phyloP scores from a whole-genome alignment of 225 moss, liverwort and hornwort species.

The Pleurozium schreberi region DNA sequence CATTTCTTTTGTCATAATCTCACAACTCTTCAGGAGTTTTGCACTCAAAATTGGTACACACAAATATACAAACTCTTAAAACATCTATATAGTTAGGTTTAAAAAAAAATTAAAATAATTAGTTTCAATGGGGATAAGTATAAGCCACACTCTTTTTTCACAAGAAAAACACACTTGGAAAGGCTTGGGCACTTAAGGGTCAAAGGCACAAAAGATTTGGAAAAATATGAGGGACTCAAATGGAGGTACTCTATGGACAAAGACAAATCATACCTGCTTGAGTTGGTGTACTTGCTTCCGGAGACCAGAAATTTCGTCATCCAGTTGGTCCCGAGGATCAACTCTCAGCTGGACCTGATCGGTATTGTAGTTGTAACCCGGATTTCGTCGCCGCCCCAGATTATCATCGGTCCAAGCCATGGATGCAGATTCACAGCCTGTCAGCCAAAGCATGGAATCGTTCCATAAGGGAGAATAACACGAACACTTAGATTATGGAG shows the following conservation, averaged over 20 bases:
- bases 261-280: slow-evolving; percentile 26
- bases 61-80: too few species aligned
- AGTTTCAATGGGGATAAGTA: too few species aligned
- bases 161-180: too few species aligned
- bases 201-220: too few species aligned
- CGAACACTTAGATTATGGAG: neutral
- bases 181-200: too few species aligned
- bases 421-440: neutral
- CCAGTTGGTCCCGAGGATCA: slow-evolving; percentile 69
- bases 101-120: too few species aligned
- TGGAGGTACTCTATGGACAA: neutral
- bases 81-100: too few species aligned
- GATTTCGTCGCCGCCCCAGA: slow-evolving; percentile 25
- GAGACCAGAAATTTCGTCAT: slow-evolving; percentile 51
- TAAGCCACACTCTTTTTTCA: too few species aligned
- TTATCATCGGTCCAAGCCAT: slow-evolving; percentile 44
- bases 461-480: neutral
- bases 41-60: too few species aligned
- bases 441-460: neutral
- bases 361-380: slow-evolving; percentile 4
- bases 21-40: too few species aligned
- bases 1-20: too few species aligned
- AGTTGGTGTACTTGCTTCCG: slow-evolving; percentile 50
- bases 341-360: slow-evolving; percentile 57
- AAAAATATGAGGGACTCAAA: too few species aligned